These are phyloP conservation scores for Tulasnella sp. DNA, from an alignment of 768 basidiomycete genomes.

Conservation along the genomic window DNA sequence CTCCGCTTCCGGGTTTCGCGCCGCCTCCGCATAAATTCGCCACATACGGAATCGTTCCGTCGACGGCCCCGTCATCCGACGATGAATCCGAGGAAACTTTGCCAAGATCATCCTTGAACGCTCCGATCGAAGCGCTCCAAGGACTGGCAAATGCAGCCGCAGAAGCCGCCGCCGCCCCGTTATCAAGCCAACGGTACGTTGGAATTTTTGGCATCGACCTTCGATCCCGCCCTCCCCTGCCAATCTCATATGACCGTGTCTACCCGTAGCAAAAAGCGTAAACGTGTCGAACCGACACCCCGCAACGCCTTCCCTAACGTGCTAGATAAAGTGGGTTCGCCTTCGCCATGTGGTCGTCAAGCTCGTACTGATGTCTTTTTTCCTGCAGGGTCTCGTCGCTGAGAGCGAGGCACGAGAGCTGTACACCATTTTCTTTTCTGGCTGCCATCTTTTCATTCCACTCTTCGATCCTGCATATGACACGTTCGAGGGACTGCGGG, in stretches of 20 bases:
- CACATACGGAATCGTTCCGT: slow-evolving; percentile 86
- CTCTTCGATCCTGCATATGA: slow-evolving; percentile 92
- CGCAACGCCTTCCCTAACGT: slow-evolving; percentile 88
- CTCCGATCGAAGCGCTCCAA: slow-evolving; percentile 93
- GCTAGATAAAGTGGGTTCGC: slow-evolving; percentile 69
- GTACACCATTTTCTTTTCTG: slow-evolving; percentile 96
- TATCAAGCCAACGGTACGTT: slow-evolving; percentile 27
- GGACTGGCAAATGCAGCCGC: slow-evolving; percentile 94
- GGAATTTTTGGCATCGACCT: neutral
- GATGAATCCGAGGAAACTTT: slow-evolving; percentile 91
- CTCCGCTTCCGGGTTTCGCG: slow-evolving; percentile 88
- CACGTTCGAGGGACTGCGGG: slow-evolving; percentile 88
- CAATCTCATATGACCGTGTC: slow-evolving; percentile 11
- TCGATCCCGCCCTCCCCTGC: slow-evolving; percentile 24
- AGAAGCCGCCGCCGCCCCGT: slow-evolving; percentile 67
- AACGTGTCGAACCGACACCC: slow-evolving; percentile 79
- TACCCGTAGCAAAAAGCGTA: slow-evolving; percentile 74
- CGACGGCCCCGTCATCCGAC: slow-evolving; percentile 81
- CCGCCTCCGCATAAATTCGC: slow-evolving; percentile 70
- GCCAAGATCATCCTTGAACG: slow-evolving; percentile 79
- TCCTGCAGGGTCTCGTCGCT: slow-evolving; percentile 72
- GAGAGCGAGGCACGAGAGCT: slow-evolving; percentile 88
- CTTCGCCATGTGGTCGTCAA: slow-evolving; percentile 30
- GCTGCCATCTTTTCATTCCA: slow-evolving; percentile 95
- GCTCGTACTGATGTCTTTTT: slow-evolving; percentile 14